phyloP scores from a whole-genome alignment of 2,329 filamentous ascomycete species.

The Ophiocordyceps sinensis region DNA sequence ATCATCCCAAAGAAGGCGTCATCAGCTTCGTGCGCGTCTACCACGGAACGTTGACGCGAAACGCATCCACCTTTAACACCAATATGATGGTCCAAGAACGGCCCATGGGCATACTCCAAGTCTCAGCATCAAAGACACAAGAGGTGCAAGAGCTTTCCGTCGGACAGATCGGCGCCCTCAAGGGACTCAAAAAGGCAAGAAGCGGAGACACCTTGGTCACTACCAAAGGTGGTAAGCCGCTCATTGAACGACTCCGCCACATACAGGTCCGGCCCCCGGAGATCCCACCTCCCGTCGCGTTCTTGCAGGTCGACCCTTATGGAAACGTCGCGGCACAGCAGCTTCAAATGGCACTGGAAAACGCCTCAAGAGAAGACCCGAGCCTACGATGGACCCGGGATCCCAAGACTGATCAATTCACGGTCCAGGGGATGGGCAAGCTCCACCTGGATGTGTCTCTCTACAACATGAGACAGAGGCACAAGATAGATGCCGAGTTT shows the following conservation, averaged over 20 bases:
- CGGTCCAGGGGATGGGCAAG: conserved; percentile 91
- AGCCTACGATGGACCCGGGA: conserved; percentile 76
- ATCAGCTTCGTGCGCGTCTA: conserved; percentile 90
- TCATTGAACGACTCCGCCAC: conserved; percentile 53
- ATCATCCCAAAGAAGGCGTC: conserved; percentile 72
- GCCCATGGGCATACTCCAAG: conserved; percentile 68
- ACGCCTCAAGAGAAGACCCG: conserved; percentile 81
- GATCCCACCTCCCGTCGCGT: conserved; percentile 89
- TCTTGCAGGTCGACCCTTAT: conserved; percentile 78
- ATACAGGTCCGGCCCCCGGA: conserved; percentile 78
- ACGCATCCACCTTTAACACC: conserved; percentile 72
- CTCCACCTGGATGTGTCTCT: conserved; percentile 88
- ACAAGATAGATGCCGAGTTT: conserved; percentile 77
- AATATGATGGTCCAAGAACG: conserved; percentile 67
- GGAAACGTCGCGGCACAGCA: conserved; percentile 67
- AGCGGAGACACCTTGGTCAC: conserved; percentile 86
- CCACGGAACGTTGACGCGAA: conserved; percentile 63
- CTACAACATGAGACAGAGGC: conserved; percentile 74
- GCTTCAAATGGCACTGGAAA: conserved; percentile 59
- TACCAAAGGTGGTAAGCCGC: conserved; percentile 45
- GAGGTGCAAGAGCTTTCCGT: conserved; percentile 68
- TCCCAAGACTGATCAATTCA: conserved; percentile 82
- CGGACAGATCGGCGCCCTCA: conserved; percentile 88
- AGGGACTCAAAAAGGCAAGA: conserved; percentile 77
- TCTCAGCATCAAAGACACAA: conserved; percentile 77